These are phyloP conservation scores for Spathaspora girioi DNA, from an alignment of 805 yeast species.

Conservation along the genomic window DNA sequence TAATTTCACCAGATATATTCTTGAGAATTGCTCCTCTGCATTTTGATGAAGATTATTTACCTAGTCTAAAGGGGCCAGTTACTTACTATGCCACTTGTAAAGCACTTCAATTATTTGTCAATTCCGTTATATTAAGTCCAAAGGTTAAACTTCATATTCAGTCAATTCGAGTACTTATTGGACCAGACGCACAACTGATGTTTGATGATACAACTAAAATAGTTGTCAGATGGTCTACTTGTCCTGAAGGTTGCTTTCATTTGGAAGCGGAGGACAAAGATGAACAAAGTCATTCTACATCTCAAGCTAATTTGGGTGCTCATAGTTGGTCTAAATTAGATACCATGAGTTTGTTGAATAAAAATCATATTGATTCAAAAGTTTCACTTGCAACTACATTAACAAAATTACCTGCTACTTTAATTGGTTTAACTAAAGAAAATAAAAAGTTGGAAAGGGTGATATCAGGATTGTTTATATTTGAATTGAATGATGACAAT, in stretches of 20 bases:
- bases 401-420: constrained; percentile 26
- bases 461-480: constrained; percentile 56
- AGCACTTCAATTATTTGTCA: constrained; percentile 50
- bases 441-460: constrained; percentile 35
- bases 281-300: constrained; percentile 21
- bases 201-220: constrained; percentile 46
- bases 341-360: constrained; percentile 15
- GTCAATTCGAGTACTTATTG: constrained; percentile 25
- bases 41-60: constrained; percentile 45
- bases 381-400: constrained; percentile 19
- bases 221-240: constrained; percentile 55
- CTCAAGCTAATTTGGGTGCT: constrained; percentile 37
- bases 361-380: neutral
- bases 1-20: constrained; percentile 44
- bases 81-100: constrained; percentile 56
- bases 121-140: constrained; percentile 54
- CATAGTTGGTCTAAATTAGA: constrained; percentile 40
- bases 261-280: constrained; percentile 15
- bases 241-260: constrained; percentile 50
- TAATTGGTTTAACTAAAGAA: constrained; percentile 30
- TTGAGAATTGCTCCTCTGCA: constrained; percentile 57
- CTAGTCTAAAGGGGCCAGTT: constrained; percentile 51
- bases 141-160: constrained; percentile 51
- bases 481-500: constrained; percentile 59
- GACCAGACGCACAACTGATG: constrained; percentile 25